Conservation (phyloP, 306 rosid species). For the Prunus salicina region DNA sequence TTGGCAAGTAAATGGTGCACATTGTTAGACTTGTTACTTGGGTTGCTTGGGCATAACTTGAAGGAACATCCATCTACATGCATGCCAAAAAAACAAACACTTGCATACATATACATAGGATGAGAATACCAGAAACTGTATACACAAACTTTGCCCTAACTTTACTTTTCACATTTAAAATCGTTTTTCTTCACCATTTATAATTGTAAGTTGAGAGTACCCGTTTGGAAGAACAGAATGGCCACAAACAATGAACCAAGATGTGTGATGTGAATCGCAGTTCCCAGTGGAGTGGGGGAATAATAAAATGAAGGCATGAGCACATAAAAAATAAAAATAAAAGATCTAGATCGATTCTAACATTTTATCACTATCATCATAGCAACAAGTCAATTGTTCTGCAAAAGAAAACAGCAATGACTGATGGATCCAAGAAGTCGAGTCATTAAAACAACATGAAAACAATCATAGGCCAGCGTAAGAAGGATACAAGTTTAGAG, state of each 20-base stretch:
- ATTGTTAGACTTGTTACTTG: not conserved
- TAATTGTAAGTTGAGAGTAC: not conserved
- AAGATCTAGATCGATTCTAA: slow-evolving; percentile 8
- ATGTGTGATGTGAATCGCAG: not conserved
- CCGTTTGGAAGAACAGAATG: not conserved
- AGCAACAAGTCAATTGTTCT: not conserved
- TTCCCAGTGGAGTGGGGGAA: not conserved
- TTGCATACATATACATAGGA: not conserved
- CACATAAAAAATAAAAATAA: not conserved
- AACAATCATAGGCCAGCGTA: slow-evolving; percentile 18
- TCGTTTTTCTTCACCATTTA: not conserved
- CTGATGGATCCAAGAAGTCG: slow-evolving; percentile 10
- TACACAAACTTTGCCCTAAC: not conserved
- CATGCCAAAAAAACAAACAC: not conserved
- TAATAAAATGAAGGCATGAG: not conserved
- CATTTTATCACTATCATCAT: not conserved
- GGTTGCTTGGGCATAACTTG: not conserved
- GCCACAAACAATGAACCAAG: not conserved
- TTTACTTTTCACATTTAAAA: not conserved
- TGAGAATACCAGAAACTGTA: not conserved
- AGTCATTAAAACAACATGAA: slow-evolving; percentile 8
- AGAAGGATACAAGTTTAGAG: slow-evolving; percentile 93
- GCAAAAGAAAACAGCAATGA: not conserved
- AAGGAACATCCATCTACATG: not conserved
- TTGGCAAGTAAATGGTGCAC: not conserved